phyloP scores from a whole-genome alignment of 169 alveolate species.

The Plasmodium reichenowi region DNA sequence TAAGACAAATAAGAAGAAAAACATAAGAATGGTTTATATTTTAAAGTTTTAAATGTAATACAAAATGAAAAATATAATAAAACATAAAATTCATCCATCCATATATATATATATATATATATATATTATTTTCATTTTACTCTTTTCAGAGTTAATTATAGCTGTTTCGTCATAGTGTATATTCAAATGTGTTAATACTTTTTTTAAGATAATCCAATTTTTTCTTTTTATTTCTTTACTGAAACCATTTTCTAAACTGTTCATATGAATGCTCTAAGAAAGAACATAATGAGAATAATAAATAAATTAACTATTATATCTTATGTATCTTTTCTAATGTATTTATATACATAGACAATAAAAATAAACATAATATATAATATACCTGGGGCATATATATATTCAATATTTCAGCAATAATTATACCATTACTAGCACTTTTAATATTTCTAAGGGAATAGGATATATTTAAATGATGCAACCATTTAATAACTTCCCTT shows the following conservation, averaged over 20 bases:
- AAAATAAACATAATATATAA: slow-evolving; percentile 7
- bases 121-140: slow-evolving; percentile 17
- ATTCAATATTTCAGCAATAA: slow-evolving; percentile 62
- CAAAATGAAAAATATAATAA: background rate
- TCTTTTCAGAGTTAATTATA: slow-evolving; percentile 64
- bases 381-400: slow-evolving; percentile 63
- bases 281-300: background rate
- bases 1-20: background rate
- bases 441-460: slow-evolving; percentile 64
- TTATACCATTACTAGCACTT: slow-evolving; percentile 74
- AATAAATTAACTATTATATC: background rate
- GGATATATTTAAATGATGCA: slow-evolving; percentile 54
- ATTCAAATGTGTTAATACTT: slow-evolving; percentile 29
- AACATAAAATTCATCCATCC: background rate
- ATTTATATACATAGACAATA: slow-evolving; percentile 13
- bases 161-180: slow-evolving; percentile 61
- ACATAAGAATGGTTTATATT: no score
- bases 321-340: background rate
- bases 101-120: slow-evolving; percentile 1
- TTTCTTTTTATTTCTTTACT: slow-evolving; percentile 76
- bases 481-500: slow-evolving; percentile 72
- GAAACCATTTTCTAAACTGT: slow-evolving; percentile 69
- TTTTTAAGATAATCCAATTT: slow-evolving; percentile 71
- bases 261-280: slow-evolving; percentile 62
- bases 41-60: no score